These are phyloP conservation scores for Coelastrella sp. DNA, from an alignment of 139 green algal species.

Conservation along the genomic window DNA sequence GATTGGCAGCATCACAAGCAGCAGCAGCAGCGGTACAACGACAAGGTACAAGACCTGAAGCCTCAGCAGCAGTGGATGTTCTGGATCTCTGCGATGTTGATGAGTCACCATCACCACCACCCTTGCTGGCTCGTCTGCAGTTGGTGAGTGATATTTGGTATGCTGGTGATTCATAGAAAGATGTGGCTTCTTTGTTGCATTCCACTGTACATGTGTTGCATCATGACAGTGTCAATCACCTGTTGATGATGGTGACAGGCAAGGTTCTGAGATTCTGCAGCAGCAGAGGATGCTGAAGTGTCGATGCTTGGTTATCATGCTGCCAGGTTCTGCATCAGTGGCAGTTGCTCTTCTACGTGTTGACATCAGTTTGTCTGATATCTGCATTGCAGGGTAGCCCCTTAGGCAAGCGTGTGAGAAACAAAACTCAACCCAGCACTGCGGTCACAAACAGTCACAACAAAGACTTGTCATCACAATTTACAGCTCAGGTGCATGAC, in stretches of 20 bases:
- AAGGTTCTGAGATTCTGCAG: too few relatives aligned
- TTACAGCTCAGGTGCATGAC: not conserved
- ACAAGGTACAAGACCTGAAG: not conserved
- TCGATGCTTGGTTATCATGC: not conserved
- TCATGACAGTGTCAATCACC: too few relatives aligned
- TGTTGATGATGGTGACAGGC: too few relatives aligned
- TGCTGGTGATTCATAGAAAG: not conserved
- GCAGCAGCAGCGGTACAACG: too few relatives aligned
- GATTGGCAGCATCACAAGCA: not conserved
- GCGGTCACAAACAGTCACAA: not conserved
- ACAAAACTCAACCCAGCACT: too few relatives aligned
- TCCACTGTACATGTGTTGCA: too few relatives aligned
- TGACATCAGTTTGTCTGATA: not conserved
- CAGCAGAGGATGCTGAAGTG: too few relatives aligned
- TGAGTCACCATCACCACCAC: not conserved
- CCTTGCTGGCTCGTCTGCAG: conserved; percentile 8
- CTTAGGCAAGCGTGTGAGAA: not conserved
- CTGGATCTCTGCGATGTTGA: not conserved
- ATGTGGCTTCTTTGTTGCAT: too few relatives aligned
- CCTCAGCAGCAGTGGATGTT: not conserved
- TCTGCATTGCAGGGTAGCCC: not conserved
- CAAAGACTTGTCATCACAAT: not conserved
- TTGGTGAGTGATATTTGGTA: not conserved
- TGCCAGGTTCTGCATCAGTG: not conserved
- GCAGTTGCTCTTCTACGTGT: not conserved